Conservation (phyloP, 163 green algal species). For the Coccomyxa subellipsoidea region DNA sequence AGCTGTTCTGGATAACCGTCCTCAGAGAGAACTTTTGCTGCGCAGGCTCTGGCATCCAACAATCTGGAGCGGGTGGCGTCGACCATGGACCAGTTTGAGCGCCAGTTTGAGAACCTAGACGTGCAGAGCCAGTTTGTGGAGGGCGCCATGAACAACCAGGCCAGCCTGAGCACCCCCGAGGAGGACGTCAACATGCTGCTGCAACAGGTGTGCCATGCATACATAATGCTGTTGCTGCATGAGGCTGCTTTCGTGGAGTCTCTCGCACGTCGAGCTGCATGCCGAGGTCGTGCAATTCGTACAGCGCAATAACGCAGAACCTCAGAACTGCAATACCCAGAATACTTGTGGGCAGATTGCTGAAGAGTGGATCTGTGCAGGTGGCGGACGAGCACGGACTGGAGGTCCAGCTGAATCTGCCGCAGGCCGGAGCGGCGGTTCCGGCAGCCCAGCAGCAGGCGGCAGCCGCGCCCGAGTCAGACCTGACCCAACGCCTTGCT, state of each 20-base stretch:
- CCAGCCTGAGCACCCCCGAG: slow-evolving; percentile 74
- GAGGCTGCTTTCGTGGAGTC: too few species aligned
- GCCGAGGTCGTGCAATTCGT: too few species aligned
- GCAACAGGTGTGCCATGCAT: slow-evolving; percentile 34
- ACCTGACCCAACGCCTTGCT: slow-evolving; percentile 70
- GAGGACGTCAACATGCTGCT: slow-evolving; percentile 55
- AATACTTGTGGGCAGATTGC: neutral
- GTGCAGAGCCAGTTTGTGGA: slow-evolving; percentile 90
- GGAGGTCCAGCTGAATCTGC: slow-evolving; percentile 71
- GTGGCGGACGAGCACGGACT: slow-evolving; percentile 92
- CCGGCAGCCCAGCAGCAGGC: slow-evolving; percentile 30
- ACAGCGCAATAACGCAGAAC: too few species aligned
- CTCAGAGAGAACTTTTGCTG: neutral
- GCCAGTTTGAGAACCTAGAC: slow-evolving; percentile 96
- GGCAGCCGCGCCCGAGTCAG: slow-evolving; percentile 43
- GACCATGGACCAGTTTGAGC: slow-evolving; percentile 89
- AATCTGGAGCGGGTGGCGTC: slow-evolving; percentile 82
- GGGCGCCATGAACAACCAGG: slow-evolving; percentile 84
- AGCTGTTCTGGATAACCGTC: neutral
- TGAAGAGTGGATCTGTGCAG: slow-evolving; percentile 29
- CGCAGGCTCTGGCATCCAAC: slow-evolving; percentile 72
- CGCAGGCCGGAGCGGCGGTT: slow-evolving; percentile 41
- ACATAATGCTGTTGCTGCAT: too few species aligned
- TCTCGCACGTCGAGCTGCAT: too few species aligned
- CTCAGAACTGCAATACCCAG: neutral